A percentile compares a stretch with the other conserved stretches of the same genome.
Conservation (phyloP, 2,329 filamentous ascomycete genomes). For the Exophiala bonariae region DNA sequence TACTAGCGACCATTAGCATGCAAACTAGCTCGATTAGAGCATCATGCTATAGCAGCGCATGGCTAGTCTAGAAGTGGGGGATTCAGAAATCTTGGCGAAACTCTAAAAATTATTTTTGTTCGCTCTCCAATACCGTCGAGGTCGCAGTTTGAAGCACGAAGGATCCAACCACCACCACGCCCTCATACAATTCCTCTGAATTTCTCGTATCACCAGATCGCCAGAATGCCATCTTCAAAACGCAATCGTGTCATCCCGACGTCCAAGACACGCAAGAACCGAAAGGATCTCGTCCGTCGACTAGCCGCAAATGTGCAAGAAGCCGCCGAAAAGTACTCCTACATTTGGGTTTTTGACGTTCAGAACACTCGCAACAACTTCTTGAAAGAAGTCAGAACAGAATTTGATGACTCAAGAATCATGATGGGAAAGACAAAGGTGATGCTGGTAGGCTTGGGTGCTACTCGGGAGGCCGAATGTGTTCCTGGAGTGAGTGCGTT, state of each 20-base stretch:
- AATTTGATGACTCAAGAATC: constrained; percentile 53
- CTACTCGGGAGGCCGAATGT: constrained; percentile 73
- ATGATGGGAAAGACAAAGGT: constrained; percentile 99
- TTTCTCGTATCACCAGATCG: background rate
- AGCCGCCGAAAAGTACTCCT: constrained; percentile 78
- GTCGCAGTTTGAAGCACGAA: no score
- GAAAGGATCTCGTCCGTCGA: constrained; percentile 82
- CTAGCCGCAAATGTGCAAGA: constrained; percentile 88
- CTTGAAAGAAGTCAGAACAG: constrained; percentile 39
- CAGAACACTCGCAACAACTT: constrained; percentile 97
- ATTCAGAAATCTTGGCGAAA: no score
- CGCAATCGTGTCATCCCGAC: constrained; percentile 85
- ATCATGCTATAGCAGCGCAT: no score
- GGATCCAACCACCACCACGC: no score
- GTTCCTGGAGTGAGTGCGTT: constrained; percentile 75
- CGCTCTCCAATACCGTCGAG: no score
- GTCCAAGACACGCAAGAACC: constrained; percentile 84
- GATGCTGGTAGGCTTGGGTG: constrained; percentile 92
- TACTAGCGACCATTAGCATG: no score
- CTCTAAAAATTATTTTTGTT: no score
- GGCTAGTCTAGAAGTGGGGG: no score
- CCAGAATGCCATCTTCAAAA: constrained; percentile 90
- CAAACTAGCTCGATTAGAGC: no score
- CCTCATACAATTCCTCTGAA: no score
- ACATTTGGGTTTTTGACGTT: constrained; percentile 90